Conservation (phyloP, 2,329 filamentous ascomycete species). For the Penicillium nordicum region DNA sequence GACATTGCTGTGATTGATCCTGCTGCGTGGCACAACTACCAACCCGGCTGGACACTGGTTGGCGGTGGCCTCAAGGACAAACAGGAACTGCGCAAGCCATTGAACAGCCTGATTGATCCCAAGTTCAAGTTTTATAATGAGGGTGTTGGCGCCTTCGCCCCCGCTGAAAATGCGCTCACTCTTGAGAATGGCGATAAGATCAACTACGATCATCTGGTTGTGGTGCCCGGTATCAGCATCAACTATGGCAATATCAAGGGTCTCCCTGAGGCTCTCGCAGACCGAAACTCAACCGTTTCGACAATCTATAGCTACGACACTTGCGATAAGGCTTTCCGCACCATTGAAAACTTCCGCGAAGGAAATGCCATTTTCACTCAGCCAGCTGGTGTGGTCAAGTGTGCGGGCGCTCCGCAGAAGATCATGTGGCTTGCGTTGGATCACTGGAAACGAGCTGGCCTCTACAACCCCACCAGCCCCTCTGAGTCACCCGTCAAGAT, state of each 20-base stretch:
- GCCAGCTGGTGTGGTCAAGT: slow-evolving; percentile 58
- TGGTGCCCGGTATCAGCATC: slow-evolving; percentile 57
- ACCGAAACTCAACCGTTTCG: slow-evolving; percentile 50
- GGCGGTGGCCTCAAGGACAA: slow-evolving; percentile 64
- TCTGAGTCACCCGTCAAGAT: slow-evolving; percentile 49
- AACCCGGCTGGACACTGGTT: slow-evolving; percentile 67
- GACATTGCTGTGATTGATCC: slow-evolving; percentile 66
- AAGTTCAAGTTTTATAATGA: slow-evolving; percentile 61
- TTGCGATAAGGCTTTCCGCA: slow-evolving; percentile 53
- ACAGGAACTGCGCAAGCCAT: slow-evolving; percentile 53
- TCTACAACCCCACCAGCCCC: slow-evolving; percentile 46
- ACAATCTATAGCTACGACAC: slow-evolving; percentile 58
- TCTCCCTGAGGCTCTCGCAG: slow-evolving; percentile 54
- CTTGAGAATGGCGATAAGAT: slow-evolving; percentile 56
- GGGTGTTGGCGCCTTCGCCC: slow-evolving; percentile 50
- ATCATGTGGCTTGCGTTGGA: slow-evolving; percentile 61
- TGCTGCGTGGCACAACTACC: slow-evolving; percentile 62
- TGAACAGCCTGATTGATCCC: slow-evolving; percentile 54
- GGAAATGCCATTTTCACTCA: slow-evolving; percentile 60
- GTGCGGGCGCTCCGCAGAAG: slow-evolving; percentile 61
- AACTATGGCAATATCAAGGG: slow-evolving; percentile 54
- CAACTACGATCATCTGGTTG: slow-evolving; percentile 62
- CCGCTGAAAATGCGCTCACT: slow-evolving; percentile 56
- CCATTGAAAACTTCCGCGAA: slow-evolving; percentile 47
- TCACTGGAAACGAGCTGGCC: slow-evolving; percentile 54